A percentile compares a stretch with the other conserved stretches of the same genome.
Evolutionary conservation across 106 monocot genomes (phyloP).

Genomic region (Acanthochlamys bracteata): DNA sequence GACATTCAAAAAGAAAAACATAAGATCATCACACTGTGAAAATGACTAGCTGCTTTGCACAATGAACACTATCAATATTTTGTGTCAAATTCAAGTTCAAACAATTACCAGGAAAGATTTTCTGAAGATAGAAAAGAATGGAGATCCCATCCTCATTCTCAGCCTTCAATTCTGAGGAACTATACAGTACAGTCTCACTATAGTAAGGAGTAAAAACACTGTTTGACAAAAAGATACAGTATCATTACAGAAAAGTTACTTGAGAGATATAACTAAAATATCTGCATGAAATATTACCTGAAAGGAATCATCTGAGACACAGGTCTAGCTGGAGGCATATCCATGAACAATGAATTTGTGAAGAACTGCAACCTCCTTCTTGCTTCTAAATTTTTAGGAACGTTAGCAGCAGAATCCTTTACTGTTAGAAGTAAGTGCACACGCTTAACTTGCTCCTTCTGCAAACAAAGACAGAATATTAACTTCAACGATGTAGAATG

Average conservation of each 20-base stretch:
- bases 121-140: slow-evolving; percentile 96
- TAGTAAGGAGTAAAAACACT: slow-evolving; percentile 99
- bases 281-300: slow-evolving; percentile 29
- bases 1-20: no score
- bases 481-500: no score
- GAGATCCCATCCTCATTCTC: slow-evolving; percentile 99
- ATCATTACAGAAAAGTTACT: no score
- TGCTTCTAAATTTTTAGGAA: slow-evolving; percentile 95
- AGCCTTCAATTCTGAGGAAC: slow-evolving; percentile 51
- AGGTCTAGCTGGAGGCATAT: slow-evolving; percentile 76
- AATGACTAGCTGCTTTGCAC: no score
- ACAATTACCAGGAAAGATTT: slow-evolving; percentile 85
- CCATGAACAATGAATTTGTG: slow-evolving; percentile 93
- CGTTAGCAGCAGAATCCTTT: slow-evolving; percentile 82
- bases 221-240: slow-evolving; percentile 10
- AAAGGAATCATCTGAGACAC: slow-evolving; percentile 95
- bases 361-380: slow-evolving; percentile 88
- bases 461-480: slow-evolving; percentile 1
- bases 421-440: slow-evolving; percentile 86
- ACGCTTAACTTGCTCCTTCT: slow-evolving; percentile 96
- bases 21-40: no score
- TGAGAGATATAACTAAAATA: neutral
- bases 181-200: slow-evolving; percentile 92
- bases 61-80: no score
- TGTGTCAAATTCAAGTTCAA: no score